phyloP scores from a whole-genome alignment of 768 basidiomycete species.

The Antrodiella citrinella region DNA sequence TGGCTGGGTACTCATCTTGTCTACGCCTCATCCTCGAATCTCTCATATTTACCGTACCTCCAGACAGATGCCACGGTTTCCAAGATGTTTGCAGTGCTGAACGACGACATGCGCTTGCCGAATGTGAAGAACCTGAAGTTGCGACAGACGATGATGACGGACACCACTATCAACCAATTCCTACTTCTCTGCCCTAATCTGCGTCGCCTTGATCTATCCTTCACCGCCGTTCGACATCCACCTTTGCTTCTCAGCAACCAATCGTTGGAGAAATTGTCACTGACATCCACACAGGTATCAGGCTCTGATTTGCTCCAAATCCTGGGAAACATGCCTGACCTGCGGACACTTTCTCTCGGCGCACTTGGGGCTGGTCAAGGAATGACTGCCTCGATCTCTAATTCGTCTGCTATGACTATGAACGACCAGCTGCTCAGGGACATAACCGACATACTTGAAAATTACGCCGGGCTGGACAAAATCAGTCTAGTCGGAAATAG shows the following conservation, averaged over 20 bases:
- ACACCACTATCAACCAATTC: slow-evolving; percentile 35
- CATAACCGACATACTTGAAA: slow-evolving; percentile 34
- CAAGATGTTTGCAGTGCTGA: slow-evolving; percentile 30
- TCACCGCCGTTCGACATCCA: slow-evolving; percentile 44
- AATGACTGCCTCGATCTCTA: slow-evolving; percentile 34
- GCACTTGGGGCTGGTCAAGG: slow-evolving; percentile 46
- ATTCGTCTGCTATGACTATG: slow-evolving; percentile 46
- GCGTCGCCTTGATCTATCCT: slow-evolving; percentile 54
- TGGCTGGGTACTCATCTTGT: slow-evolving; percentile 56
- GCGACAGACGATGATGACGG: slow-evolving; percentile 44
- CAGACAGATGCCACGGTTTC: slow-evolving; percentile 52
- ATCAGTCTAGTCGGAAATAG: slow-evolving; percentile 58
- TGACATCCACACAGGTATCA: slow-evolving; percentile 47
- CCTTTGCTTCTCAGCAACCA: slow-evolving; percentile 7
- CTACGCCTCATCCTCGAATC: background rate
- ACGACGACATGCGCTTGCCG: slow-evolving; percentile 14
- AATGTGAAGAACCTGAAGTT: slow-evolving; percentile 50
- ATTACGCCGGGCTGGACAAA: slow-evolving; percentile 34
- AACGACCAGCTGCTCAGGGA: slow-evolving; percentile 38
- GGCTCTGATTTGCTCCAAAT: slow-evolving; percentile 32
- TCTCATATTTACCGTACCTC: background rate
- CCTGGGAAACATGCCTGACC: slow-evolving; percentile 28
- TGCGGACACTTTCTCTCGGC: slow-evolving; percentile 48
- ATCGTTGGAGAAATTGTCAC: slow-evolving; percentile 51
- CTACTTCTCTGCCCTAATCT: slow-evolving; percentile 42